These are phyloP conservation scores for Sporothrix inflata DNA, from an alignment of 2,329 filamentous ascomycete genomes.

Conservation along the genomic window DNA sequence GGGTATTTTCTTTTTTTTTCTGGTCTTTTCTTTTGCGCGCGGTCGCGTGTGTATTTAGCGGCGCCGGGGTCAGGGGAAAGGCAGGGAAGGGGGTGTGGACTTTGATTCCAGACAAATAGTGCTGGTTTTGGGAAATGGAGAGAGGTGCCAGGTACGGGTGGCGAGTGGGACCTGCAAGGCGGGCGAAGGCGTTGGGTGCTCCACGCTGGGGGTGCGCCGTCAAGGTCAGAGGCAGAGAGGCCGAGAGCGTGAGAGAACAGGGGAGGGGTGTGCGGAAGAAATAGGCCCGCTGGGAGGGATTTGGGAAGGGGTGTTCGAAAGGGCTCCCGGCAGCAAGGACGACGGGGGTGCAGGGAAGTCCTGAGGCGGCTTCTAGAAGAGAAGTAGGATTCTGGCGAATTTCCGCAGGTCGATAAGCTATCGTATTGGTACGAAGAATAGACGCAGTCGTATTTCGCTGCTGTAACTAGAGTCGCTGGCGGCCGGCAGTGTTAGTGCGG, in stretches of 20 bases:
- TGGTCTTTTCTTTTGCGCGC: slow-evolving; percentile 25
- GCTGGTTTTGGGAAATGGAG: slow-evolving; percentile 31
- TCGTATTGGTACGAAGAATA: not conserved
- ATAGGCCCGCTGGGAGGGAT: not conserved
- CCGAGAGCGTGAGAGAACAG: not conserved
- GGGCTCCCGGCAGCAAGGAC: slow-evolving; percentile 23
- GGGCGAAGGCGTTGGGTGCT: slow-evolving; percentile 20
- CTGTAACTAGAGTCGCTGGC: not conserved
- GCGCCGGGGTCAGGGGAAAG: slow-evolving; percentile 27
- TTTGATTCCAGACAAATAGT: slow-evolving; percentile 24
- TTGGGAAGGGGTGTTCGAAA: not conserved
- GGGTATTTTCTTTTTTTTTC: slow-evolving; percentile 25
- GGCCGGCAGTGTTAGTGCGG: not conserved
- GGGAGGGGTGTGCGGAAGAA: slow-evolving; percentile 22
- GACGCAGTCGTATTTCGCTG: not conserved
- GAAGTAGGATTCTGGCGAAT: slow-evolving; percentile 16
- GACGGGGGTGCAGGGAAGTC: slow-evolving; percentile 26
- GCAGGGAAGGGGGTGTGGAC: slow-evolving; percentile 18
- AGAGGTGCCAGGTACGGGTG: slow-evolving; percentile 30
- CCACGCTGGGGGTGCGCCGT: not conserved
- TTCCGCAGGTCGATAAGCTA: slow-evolving; percentile 6
- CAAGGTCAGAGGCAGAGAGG: slow-evolving; percentile 9
- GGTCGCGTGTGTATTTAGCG: slow-evolving; percentile 31
- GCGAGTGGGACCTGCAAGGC: slow-evolving; percentile 28
- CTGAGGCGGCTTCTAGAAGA: slow-evolving; percentile 30